phyloP scores from a whole-genome alignment of 2,329 filamentous ascomycete genomes.

The Stromatinia cepivora region DNA sequence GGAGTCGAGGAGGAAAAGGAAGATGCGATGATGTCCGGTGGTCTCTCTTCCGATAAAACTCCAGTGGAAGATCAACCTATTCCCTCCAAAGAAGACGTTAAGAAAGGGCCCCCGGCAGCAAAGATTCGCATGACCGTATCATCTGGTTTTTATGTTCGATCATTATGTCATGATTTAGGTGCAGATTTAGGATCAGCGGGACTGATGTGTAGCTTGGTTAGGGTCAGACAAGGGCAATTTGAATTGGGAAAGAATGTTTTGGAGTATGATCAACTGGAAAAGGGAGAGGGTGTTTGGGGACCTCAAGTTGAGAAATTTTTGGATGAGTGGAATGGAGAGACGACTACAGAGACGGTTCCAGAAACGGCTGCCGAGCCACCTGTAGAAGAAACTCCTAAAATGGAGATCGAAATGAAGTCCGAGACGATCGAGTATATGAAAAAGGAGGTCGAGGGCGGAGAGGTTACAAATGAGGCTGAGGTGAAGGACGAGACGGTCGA shows the following conservation, averaged over 20 bases:
- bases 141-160: conserved; percentile 95
- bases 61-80: conserved; percentile 9
- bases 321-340: conserved; percentile 34
- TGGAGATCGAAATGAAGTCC: background rate
- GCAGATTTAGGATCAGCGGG: conserved; percentile 77
- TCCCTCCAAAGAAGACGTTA: conserved; percentile 22
- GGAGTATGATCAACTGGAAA: conserved; percentile 73
- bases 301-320: conserved; percentile 67
- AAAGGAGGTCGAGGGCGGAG: background rate
- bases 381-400: background rate
- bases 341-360: background rate
- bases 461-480: background rate
- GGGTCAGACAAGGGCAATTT: conserved; percentile 81
- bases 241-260: conserved; percentile 72
- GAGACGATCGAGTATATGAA: background rate
- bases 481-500: background rate
- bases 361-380: background rate
- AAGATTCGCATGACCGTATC: conserved; percentile 89
- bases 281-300: conserved; percentile 80
- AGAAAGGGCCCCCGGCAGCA: conserved; percentile 68
- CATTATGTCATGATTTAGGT: conserved; percentile 88
- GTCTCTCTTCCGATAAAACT: conserved; percentile 32
- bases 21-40: conserved; percentile 40
- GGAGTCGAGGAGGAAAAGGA: conserved; percentile 1
- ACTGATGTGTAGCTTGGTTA: conserved; percentile 81